These are phyloP conservation scores for Aspergillus brunneoviolaceus DNA, from an alignment of 2,329 filamentous ascomycete genomes.

Conservation along the genomic window DNA sequence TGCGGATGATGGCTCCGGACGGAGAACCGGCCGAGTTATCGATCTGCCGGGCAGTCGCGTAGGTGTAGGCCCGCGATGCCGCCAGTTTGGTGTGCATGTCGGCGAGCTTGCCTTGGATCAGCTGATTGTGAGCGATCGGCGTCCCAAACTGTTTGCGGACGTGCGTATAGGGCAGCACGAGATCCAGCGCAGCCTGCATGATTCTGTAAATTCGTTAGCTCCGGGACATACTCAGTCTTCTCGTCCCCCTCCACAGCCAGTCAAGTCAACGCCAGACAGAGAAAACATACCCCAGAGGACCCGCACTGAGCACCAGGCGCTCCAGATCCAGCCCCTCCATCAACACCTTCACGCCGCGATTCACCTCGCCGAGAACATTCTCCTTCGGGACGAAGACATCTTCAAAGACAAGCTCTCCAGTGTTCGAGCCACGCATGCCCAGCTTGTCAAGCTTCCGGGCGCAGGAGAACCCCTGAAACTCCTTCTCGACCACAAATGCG, in stretches of 20 bases:
- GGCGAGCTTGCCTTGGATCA: slow-evolving; percentile 87
- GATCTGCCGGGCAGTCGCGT: slow-evolving; percentile 73
- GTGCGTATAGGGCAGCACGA: slow-evolving; percentile 85
- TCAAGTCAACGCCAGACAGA: not conserved
- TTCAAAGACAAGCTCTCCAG: slow-evolving; percentile 89
- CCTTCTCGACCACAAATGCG: slow-evolving; percentile 77
- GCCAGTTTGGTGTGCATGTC: slow-evolving; percentile 97
- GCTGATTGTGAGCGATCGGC: slow-evolving; percentile 87
- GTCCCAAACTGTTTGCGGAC: slow-evolving; percentile 81
- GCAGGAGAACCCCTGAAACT: slow-evolving; percentile 74
- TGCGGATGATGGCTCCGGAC: slow-evolving; percentile 57
- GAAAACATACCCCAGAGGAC: slow-evolving; percentile 67
- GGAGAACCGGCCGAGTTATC: slow-evolving; percentile 63
- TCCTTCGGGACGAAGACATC: slow-evolving; percentile 82
- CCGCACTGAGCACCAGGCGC: slow-evolving; percentile 84
- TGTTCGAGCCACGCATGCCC: slow-evolving; percentile 96
- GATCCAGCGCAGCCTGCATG: slow-evolving; percentile 89
- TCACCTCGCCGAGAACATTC: slow-evolving; percentile 75
- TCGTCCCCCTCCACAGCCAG: not conserved
- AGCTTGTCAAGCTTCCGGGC: slow-evolving; percentile 94
- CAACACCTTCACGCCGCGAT: slow-evolving; percentile 82
- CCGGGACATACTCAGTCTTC: too few species aligned
- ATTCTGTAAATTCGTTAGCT: slow-evolving; percentile 47
- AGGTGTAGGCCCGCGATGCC: slow-evolving; percentile 82
- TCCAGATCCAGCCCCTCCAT: slow-evolving; percentile 98